These are phyloP conservation scores for Scheffersomyces lignicola DNA, from an alignment of 1,139 yeast genomes.

Conservation along the genomic window DNA sequence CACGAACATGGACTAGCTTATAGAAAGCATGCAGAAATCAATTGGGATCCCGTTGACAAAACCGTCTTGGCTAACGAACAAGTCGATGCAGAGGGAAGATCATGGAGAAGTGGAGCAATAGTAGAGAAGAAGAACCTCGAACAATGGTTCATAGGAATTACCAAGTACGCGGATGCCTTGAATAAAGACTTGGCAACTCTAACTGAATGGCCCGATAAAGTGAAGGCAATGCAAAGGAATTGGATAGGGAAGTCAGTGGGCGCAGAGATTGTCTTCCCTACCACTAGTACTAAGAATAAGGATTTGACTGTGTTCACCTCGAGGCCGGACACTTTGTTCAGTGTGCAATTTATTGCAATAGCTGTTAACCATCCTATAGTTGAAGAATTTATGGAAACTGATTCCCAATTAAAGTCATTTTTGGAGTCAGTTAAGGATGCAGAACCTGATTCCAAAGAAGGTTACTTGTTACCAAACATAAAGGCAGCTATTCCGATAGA, in stretches of 20 bases:
- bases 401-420: conserved; percentile 47
- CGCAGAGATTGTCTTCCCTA: conserved; percentile 58
- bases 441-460: conserved; percentile 59
- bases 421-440: conserved; percentile 37
- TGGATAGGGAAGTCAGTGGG: conserved; percentile 94
- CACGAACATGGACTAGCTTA: conserved; percentile 80
- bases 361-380: conserved; percentile 71
- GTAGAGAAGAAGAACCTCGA: conserved; percentile 79
- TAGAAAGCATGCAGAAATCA: conserved; percentile 81
- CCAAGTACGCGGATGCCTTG: conserved; percentile 71
- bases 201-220: conserved; percentile 83
- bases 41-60: conserved; percentile 96
- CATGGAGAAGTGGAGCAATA: conserved; percentile 96
- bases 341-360: conserved; percentile 80
- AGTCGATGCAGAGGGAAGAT: conserved; percentile 83
- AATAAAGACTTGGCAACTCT: conserved; percentile 60
- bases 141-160: conserved; percentile 93
- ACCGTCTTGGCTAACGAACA: conserved; percentile 97
- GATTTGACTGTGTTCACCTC: conserved; percentile 67
- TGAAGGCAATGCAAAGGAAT: conserved; percentile 83
- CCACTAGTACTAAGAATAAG: conserved; percentile 13
- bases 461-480: conserved; percentile 51
- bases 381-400: conserved; percentile 27
- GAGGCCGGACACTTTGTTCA: conserved; percentile 81
- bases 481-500: conserved; percentile 64